A percentile compares a stretch with the other conserved stretches of the same genome.
Evolutionary conservation across 441 rosid species (phyloP).

Genomic region (Euphorbia neoarborescens): DNA sequence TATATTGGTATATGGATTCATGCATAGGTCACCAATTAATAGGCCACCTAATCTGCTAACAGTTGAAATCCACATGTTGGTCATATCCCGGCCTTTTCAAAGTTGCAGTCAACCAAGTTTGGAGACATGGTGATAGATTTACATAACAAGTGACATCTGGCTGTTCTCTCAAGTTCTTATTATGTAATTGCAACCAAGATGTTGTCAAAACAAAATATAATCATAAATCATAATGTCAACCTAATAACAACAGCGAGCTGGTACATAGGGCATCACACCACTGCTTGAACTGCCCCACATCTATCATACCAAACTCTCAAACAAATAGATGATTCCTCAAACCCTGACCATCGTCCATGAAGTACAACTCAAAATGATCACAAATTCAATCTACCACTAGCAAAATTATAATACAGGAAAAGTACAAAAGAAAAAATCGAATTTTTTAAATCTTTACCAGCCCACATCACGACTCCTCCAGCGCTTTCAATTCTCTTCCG

Average conservation of each 20-base stretch:
- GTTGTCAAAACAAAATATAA: constrained; percentile 1
- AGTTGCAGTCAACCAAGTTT: background rate
- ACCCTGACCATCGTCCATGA: background rate
- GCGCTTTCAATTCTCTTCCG: constrained; percentile 95
- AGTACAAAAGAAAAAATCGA: background rate
- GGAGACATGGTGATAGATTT: background rate
- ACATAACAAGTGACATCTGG: background rate
- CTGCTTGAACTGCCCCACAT: background rate
- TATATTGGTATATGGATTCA: background rate
- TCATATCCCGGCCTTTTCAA: background rate
- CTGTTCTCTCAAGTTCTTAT: background rate
- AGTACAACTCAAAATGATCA: background rate
- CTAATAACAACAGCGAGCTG: background rate
- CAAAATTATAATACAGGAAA: constrained; percentile 6
- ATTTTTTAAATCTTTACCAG: constrained; percentile 45
- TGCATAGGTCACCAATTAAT: background rate
- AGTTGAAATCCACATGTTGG: background rate
- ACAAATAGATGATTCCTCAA: background rate
- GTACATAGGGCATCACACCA: background rate
- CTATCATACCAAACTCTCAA: constrained; percentile 6
- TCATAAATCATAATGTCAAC: background rate
- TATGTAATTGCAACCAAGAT: background rate
- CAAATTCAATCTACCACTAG: background rate
- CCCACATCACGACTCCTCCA: constrained; percentile 96
- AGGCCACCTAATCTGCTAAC: background rate